Evolutionary conservation across 2,329 filamentous ascomycete species (phyloP).

Genomic region (Alternaria novae-zelandiae): DNA sequence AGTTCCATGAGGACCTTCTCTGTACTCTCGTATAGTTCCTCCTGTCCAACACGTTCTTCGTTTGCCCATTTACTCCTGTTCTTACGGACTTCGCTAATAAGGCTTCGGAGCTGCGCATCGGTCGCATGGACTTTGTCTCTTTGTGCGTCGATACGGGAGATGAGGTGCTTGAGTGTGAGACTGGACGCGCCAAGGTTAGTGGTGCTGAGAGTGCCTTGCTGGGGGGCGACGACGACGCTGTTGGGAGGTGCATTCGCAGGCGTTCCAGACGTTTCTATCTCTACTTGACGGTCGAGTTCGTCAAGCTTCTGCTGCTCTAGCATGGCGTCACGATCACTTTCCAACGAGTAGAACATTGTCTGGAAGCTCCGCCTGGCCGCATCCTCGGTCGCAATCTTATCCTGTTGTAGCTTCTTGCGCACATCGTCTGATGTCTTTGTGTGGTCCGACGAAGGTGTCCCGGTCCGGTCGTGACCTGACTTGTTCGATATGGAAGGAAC

Average conservation of each 20-base stretch:
- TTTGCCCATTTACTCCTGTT: conserved; percentile 99
- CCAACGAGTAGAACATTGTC: conserved; percentile 91
- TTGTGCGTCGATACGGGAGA: conserved; percentile 92
- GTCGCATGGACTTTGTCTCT: conserved; percentile 88
- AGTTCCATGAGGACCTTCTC: conserved; percentile 97
- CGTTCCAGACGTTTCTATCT: conserved; percentile 85
- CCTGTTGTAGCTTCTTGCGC: conserved; percentile 90
- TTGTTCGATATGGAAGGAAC: conserved; percentile 71
- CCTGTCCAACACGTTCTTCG: conserved; percentile 95
- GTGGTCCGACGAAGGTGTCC: conserved; percentile 61
- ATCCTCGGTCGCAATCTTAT: conserved; percentile 88
- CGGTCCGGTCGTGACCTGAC: conserved; percentile 65
- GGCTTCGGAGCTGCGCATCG: conserved; percentile 85
- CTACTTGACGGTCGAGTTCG: conserved; percentile 93
- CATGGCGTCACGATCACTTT: conserved; percentile 96
- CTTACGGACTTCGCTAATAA: conserved; percentile 98
- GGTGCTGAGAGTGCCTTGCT: conserved; percentile 88
- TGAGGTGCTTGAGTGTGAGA: conserved; percentile 94
- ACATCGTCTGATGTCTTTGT: conserved; percentile 82
- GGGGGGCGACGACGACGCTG: conserved; percentile 60
- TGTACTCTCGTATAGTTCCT: conserved; percentile 94
- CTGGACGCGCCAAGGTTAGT: conserved; percentile 96
- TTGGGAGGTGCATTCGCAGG: conserved; percentile 56
- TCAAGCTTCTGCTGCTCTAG: conserved; percentile 96
- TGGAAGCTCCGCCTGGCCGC: conserved; percentile 89